Base-by-base conservation (phyloP, 305 asterid species). In the Solanum chacoense region DNA sequence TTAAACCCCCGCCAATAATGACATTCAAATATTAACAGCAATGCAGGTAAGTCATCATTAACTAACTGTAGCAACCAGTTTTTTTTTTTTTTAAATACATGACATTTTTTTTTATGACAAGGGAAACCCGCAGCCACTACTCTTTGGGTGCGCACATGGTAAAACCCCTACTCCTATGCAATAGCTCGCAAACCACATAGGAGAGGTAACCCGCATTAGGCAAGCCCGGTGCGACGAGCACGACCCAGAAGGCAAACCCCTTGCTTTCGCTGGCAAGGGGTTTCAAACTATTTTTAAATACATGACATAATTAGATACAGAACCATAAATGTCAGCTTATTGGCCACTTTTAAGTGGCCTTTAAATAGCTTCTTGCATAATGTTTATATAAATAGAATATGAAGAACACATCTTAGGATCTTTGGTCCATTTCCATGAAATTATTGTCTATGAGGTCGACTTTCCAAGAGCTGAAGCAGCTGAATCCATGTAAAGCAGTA, bases 381-480 rank as follows among this genome's bases (percentile, higher is more conserved):
- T 38, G 65, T 16, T 26, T 80, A 79, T 14, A 38, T 79, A 79
- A 79, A 79, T 79, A 79, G 85, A 79, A 40, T 80, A 81, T 45
- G 20, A 81, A 29, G 40, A 81, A 81, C 38, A 50, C 38, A 29
- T 45, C 35, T 38, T 1, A 38, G 24, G 85, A 38, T 38, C 65
- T 38, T 1, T 79, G 85, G 65, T 79, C 13, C 85, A 78, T 78
- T 78, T 78, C 86, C 40, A 36, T 36, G 63, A 87, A 77, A 87
- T 88, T 71, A 91, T 88, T 80, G 50, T 8, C 74, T 87, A 80
- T 90, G 91, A 88, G 55, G 88, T 38, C 38, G 87, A 35, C 87
- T 93, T 93, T 90, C 95, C 89, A 87, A 96, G 89, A 89, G 98
- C 98, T 90, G 93, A 90, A 36, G 99, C 97, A 28, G 98, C 99